These are phyloP conservation scores for Pseudocercospora eumusae DNA, from an alignment of 2,329 filamentous ascomycete genomes.

Conservation along the genomic window DNA sequence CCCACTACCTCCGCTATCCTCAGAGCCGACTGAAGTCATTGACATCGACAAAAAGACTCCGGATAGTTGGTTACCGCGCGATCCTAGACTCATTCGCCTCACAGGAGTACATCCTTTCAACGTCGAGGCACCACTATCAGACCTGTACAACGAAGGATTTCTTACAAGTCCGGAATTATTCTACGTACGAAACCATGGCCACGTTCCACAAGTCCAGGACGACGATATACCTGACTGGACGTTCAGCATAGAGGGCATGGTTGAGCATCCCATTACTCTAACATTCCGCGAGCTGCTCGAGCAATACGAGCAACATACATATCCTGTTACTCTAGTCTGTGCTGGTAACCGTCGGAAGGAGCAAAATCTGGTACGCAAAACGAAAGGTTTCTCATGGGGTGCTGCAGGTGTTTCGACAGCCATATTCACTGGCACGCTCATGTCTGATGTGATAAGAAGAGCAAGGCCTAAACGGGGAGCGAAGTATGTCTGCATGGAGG, in stretches of 20 bases:
- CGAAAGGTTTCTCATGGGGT: conserved; percentile 94
- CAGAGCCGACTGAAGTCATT: conserved; percentile 61
- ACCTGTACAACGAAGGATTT: conserved; percentile 78
- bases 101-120: conserved; percentile 93
- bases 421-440: conserved; percentile 79
- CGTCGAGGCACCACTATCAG: conserved; percentile 77
- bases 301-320: conserved; percentile 78
- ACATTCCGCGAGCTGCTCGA: conserved; percentile 70
- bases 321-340: conserved; percentile 85
- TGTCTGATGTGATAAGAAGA: conserved; percentile 68
- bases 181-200: conserved; percentile 88
- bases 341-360: conserved; percentile 91
- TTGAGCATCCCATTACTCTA: conserved; percentile 72
- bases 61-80: conserved; percentile 76
- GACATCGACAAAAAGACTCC: conserved; percentile 80
- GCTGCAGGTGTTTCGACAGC: conserved; percentile 83
- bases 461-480: conserved; percentile 70
- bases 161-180: conserved; percentile 84
- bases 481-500: conserved; percentile 86
- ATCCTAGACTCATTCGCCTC: conserved; percentile 77
- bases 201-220: conserved; percentile 74
- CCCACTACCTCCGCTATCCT: conserved; percentile 68
- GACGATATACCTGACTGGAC: conserved; percentile 75
- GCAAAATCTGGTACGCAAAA: conserved; percentile 86
- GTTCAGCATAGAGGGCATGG: conserved; percentile 81